These are phyloP conservation scores for Pseudozyma sp. DNA, from an alignment of 1,284 basidiomycete genomes.

Conservation along the genomic window DNA sequence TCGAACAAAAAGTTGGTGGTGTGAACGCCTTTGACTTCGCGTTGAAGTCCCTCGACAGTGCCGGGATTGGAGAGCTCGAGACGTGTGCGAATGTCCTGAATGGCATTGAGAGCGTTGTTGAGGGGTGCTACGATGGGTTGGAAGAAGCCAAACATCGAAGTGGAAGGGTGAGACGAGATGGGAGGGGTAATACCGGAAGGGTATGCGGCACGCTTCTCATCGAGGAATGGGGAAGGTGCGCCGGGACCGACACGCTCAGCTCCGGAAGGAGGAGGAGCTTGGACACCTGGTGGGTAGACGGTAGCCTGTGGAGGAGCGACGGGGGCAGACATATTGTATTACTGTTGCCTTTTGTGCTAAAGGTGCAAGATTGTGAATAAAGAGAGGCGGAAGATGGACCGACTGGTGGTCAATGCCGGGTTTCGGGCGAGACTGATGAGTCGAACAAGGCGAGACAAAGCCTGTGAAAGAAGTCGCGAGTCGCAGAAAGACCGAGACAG, in stretches of 20 bases:
- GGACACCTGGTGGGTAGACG: slow-evolving; percentile 44
- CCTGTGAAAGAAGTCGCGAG: neutral
- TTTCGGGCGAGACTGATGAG: too few species aligned
- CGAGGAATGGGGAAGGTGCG: slow-evolving; percentile 39
- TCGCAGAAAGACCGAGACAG: neutral
- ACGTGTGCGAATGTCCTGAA: slow-evolving; percentile 55
- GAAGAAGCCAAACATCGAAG: slow-evolving; percentile 53
- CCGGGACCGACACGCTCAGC: slow-evolving; percentile 43
- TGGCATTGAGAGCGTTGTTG: slow-evolving; percentile 30
- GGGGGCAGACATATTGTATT: slow-evolving; percentile 28
- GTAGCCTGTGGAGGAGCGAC: slow-evolving; percentile 46
- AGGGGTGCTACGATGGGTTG: slow-evolving; percentile 59
- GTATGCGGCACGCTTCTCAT: slow-evolving; percentile 47
- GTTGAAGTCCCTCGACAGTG: slow-evolving; percentile 64
- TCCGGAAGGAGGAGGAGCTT: slow-evolving; percentile 43
- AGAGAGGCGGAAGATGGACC: neutral
- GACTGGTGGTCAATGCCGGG: too few species aligned
- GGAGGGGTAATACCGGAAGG: slow-evolving; percentile 45
- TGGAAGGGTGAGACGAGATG: slow-evolving; percentile 39
- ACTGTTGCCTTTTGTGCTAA: neutral
- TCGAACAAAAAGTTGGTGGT: slow-evolving; percentile 96
- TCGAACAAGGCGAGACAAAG: too few species aligned
- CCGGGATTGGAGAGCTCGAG: slow-evolving; percentile 66
- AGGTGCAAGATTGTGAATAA: neutral
- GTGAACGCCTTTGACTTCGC: slow-evolving; percentile 77